Evolutionary conservation across 78 protist species (phyloP).

Genomic region (Dictyostelium firmibasis): DNA sequence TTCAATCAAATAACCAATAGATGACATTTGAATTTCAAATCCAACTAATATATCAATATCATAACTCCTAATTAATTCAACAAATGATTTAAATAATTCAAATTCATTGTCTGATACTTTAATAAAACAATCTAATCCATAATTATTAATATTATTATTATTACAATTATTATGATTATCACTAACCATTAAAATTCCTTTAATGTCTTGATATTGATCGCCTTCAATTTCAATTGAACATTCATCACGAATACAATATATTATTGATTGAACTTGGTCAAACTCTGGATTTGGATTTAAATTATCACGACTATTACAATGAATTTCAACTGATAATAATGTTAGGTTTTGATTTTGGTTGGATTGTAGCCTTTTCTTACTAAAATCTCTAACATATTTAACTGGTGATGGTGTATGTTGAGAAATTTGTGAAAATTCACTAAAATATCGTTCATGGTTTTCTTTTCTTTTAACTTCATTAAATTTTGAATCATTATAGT

Average conservation of each 20-base stretch:
- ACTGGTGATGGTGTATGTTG: slow-evolving; percentile 28
- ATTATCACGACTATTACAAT: slow-evolving; percentile 40
- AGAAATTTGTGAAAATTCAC: slow-evolving; percentile 60
- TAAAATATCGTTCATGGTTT: not conserved
- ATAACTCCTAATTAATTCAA: slow-evolving; percentile 42
- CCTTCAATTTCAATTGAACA: slow-evolving; percentile 42
- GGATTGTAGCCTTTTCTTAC: not conserved
- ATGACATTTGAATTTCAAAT: slow-evolving; percentile 87
- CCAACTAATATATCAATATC: slow-evolving; percentile 94
- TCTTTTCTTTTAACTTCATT: not conserved
- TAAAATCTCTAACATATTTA: not conserved
- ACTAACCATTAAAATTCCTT: slow-evolving; percentile 67
- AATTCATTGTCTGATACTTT: slow-evolving; percentile 29
- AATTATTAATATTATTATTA: not conserved
- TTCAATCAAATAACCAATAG: slow-evolving; percentile 90
- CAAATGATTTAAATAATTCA: slow-evolving; percentile 52
- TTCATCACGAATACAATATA: slow-evolving; percentile 79
- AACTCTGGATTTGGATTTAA: slow-evolving; percentile 77
- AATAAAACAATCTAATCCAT: not conserved
- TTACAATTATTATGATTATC: not conserved
- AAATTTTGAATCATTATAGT: not conserved
- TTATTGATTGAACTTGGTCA: slow-evolving; percentile 51
- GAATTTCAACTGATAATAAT: slow-evolving; percentile 74
- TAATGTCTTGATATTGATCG: slow-evolving; percentile 54
- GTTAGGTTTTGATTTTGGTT: slow-evolving; percentile 79